Percentiles rank a stretch among this genome's conserved stretches.
phyloP scores from a whole-genome alignment of 2,329 filamentous ascomycete genomes.

The Hymenoscyphus fraxineus region DNA sequence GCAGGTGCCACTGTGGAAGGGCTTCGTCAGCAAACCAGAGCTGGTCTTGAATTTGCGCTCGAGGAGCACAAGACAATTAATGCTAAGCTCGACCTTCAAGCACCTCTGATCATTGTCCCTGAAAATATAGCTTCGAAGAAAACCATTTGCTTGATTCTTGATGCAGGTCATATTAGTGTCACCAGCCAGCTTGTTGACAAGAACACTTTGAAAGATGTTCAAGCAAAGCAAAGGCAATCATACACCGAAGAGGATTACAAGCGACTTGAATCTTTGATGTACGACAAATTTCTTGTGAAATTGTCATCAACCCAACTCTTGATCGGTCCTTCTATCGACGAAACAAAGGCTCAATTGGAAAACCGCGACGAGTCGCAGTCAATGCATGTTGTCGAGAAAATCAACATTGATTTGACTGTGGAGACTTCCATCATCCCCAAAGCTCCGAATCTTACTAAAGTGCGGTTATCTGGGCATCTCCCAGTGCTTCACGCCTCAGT shows the following conservation, averaged over 20 bases:
- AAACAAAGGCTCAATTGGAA: constrained; percentile 77
- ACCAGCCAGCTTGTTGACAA: constrained; percentile 92
- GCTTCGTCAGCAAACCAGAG: constrained; percentile 88
- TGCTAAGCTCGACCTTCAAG: constrained; percentile 90
- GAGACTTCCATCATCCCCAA: constrained; percentile 97
- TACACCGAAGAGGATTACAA: constrained; percentile 89
- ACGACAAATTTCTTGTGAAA: constrained; percentile 93
- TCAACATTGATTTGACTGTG: constrained; percentile 96
- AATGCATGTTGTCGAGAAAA: constrained; percentile 89
- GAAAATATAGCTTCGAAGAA: constrained; percentile 81
- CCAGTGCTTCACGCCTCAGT: constrained; percentile 88
- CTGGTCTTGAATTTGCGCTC: constrained; percentile 90
- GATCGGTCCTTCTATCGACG: constrained; percentile 88
- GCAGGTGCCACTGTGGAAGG: constrained; percentile 95
- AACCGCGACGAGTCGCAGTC: constrained; percentile 64
- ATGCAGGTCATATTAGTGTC: constrained; percentile 93
- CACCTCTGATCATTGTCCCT: constrained; percentile 91
- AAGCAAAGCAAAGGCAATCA: constrained; percentile 81
- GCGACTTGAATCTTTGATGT: constrained; percentile 88
- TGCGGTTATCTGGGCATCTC: constrained; percentile 85
- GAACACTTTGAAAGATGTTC: constrained; percentile 81
- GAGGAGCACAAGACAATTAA: constrained; percentile 99
- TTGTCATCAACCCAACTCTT: constrained; percentile 92
- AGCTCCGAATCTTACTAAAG: constrained; percentile 85
- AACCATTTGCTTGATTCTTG: constrained; percentile 86